Evolutionary conservation across 305 asterid species (phyloP), one percentile per base, ranked within the genome.

Genomic region (Rubia peregrina): DNA sequence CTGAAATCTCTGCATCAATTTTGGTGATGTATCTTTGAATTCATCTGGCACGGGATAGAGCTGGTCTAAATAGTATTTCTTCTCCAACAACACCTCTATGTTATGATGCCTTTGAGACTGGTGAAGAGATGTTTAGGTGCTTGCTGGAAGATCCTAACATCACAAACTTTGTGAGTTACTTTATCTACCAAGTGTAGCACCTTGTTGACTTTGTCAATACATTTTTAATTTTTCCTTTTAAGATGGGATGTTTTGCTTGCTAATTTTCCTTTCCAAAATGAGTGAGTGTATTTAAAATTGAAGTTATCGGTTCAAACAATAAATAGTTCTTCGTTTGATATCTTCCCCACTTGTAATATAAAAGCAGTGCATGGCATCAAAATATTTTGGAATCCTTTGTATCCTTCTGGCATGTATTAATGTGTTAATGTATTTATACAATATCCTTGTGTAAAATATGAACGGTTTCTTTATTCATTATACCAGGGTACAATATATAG

Each of bases 71-170:
- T 17, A 1, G 40, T 14, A 8, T 17, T 64, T 40, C 48, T 4
- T 24, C 26, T 71, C 68, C 49, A n/a, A 41, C 19, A 30, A 62
- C 71, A 12, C 72, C 75, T 64, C 75, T 69, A 1, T 68, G 49
- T 53, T 22, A 59, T 43, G 72, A 71, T 17, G 72, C 62, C 13
- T 53, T 55, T 42, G 64, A 70, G 24, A 66, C n/a, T 6, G 38
- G 70, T 13, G 13, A 38, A 0, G 30, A 65, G 13, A 22, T 75
- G 12, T 70, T 75, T 7, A 64, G 40, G 2, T 46, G 13, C 38
- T 41, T 70, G 68, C 30, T 70, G 16, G 55, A 75, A 30, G 40
- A 75, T 64, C 72, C 75, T 21, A 30, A 75, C n/a, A 7, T 10
- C 7, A 10, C 30, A n/a, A 72, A 71, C 56, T 19, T 7, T 6